Evolutionary conservation across 768 basidiomycete species (phyloP).

Genomic region (Podaxis rugospora): DNA sequence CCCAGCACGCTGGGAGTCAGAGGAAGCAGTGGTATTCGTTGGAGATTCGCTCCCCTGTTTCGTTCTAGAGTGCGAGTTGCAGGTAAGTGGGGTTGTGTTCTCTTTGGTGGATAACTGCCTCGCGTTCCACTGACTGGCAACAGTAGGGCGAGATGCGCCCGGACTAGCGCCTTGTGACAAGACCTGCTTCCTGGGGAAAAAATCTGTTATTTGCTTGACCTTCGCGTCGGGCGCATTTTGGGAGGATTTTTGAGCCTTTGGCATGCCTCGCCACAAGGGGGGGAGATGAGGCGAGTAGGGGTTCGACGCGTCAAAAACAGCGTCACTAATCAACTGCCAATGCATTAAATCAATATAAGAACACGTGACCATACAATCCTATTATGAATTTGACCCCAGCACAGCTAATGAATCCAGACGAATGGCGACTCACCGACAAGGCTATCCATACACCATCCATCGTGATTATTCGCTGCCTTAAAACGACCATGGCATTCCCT

Average conservation of each 20-base stretch:
- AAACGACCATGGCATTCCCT: no score
- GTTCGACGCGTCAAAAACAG: constrained; percentile 1
- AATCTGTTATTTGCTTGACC: constrained; percentile 9
- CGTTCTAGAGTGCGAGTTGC: neutral
- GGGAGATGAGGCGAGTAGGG: neutral
- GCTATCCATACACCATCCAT: no score
- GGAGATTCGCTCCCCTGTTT: neutral
- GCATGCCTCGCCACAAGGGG: constrained; percentile 1
- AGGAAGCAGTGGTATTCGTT: neutral
- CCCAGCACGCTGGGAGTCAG: neutral
- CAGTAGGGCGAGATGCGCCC: neutral
- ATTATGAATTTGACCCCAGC: no score
- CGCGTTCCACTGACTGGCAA: neutral
- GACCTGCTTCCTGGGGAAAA: constrained; percentile 3
- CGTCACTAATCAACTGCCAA: neutral
- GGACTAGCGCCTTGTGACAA: neutral
- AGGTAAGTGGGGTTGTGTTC: neutral
- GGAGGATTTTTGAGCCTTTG: constrained; percentile 4
- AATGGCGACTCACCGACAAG: no score
- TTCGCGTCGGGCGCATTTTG: constrained; percentile 1
- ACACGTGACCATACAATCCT: neutral
- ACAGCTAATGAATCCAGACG: neutral
- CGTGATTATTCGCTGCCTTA: no score
- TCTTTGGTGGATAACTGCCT: constrained; percentile 2
- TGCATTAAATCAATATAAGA: neutral